phyloP scores from a whole-genome alignment of 1,284 basidiomycete genomes.

The Porodaedalea pini region DNA sequence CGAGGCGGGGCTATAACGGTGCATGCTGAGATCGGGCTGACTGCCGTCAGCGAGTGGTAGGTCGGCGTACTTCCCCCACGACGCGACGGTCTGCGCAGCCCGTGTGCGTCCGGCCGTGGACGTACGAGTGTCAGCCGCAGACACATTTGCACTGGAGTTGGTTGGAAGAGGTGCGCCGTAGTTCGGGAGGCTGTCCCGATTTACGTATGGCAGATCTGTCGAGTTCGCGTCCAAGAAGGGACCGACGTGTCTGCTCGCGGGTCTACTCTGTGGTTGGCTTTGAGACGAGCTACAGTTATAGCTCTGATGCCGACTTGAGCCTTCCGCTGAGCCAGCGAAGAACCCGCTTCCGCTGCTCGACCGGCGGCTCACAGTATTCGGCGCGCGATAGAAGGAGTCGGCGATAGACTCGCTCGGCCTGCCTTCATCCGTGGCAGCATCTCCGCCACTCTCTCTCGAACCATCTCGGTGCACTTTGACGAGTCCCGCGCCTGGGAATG shows the following conservation, averaged over 20 bases:
- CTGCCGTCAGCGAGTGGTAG: constrained; percentile 7
- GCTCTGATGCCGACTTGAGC: constrained; percentile 14
- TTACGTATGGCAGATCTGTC: constrained; percentile 13
- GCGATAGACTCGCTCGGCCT: constrained; percentile 10
- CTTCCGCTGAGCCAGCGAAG: constrained; percentile 15
- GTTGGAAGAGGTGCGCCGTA: background rate
- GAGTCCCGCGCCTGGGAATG: background rate
- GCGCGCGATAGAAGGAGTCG: constrained; percentile 17
- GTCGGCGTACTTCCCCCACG: constrained; percentile 15
- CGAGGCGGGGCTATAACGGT: constrained; percentile 9
- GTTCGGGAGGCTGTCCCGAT: constrained; percentile 8
- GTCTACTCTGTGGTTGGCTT: background rate
- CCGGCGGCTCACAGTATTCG: constrained; percentile 11
- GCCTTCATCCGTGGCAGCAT: constrained; percentile 9
- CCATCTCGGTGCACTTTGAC: background rate
- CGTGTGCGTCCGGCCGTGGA: background rate
- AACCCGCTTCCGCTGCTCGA: constrained; percentile 18
- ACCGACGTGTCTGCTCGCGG: constrained; percentile 13
- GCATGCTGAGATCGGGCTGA: constrained; percentile 9
- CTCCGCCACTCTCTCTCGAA: constrained; percentile 4
- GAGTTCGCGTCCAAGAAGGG: constrained; percentile 5
- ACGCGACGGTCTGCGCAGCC: background rate
- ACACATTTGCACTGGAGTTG: background rate
- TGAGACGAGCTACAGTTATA: background rate
- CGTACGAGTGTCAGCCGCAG: constrained; percentile 2